Evolutionary conservation across 768 basidiomycete genomes (phyloP), one percentile per base, ranked within the genome.

Genomic region (Rhodotorula babjevae): DNA sequence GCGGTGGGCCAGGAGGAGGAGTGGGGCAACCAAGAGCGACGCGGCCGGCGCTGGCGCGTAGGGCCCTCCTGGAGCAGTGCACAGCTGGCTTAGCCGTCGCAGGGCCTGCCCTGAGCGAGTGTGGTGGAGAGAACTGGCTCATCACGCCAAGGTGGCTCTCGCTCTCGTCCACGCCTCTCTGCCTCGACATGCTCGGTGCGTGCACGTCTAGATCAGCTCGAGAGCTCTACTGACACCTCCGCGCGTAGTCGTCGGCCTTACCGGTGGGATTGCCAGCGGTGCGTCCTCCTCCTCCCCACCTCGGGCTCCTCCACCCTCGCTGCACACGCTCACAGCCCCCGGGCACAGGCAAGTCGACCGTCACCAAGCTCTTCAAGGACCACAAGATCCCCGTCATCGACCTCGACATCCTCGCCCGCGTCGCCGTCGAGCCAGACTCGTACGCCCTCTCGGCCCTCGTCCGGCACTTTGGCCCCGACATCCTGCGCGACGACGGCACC

Each of bases 181-280:
- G 36, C 36, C 36, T 36, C 36, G 36, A 36, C 36, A 36, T 36
- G 36, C 36, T 36, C 36, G 36, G 36, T 36, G 36, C 36, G 36
- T 36, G 36, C 36, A 36, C n/a, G 36, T 9, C 36, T 36, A 9
- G 36, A 36, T 36, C 36, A 36, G 9, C 36, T 36, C 36, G 36
- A 36, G 36, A 36, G 36, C 9, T 4, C 36, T 36, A 36, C 36
- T 36, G 36, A 36, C 36, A 36, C 36, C 9, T 36, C 5, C 9
- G 5, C 36, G 9, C 36, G 12, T 75, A 95, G 94, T 98, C 69
- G 86, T 96, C 72, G 95, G 96, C 53, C 86, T 99, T 31, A 97
- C 95, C 42, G 96, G 96, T 15, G 92, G 94, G 4, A 97, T 99
- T 69, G 92, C 93, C 31, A 93, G 93, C 8, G 83, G 81, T 81